Evolutionary conservation across 495 filamentous ascomycete species (phyloP).

Genomic region (Copromyces sp.): DNA sequence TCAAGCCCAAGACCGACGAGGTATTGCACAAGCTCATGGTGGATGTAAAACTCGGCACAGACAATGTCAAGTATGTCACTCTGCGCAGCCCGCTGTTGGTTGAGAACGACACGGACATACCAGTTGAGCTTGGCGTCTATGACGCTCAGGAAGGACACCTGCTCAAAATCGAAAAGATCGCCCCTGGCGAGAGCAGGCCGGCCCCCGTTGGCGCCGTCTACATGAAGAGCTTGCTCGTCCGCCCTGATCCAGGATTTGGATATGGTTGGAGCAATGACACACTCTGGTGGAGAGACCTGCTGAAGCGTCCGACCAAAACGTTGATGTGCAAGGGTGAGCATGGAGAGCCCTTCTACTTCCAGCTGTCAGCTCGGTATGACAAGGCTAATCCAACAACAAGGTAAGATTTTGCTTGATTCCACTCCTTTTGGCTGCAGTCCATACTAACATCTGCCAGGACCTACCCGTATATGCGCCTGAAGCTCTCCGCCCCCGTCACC

Average conservation of each 20-base stretch:
- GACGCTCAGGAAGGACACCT: conserved; percentile 81
- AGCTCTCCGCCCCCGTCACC: conserved; percentile 83
- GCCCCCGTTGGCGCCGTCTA: conserved; percentile 89
- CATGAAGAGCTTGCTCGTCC: conserved; percentile 78
- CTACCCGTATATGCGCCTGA: conserved; percentile 91
- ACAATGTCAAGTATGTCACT: conserved; percentile 97
- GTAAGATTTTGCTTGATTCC: conserved; percentile 23
- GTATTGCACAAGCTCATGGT: conserved; percentile 83
- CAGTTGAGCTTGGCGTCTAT: conserved; percentile 88
- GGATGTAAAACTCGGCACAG: conserved; percentile 76
- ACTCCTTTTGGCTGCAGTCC: not conserved
- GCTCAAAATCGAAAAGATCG: conserved; percentile 94
- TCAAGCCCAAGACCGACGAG: conserved; percentile 68
- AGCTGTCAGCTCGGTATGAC: conserved; percentile 76
- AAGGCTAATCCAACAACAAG: conserved; percentile 68
- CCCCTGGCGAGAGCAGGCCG: conserved; percentile 82
- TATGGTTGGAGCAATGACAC: conserved; percentile 87
- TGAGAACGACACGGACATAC: conserved; percentile 97
- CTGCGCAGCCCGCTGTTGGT: conserved; percentile 90
- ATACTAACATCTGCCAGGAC: conserved; percentile 38
- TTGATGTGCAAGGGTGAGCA: conserved; percentile 79
- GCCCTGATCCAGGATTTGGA: conserved; percentile 93
- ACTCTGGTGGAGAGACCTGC: conserved; percentile 83
- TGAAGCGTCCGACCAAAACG: conserved; percentile 72
- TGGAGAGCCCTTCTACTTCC: conserved; percentile 89